Conservation (phyloP, 805 yeast species). For the Ogataea saltuana region DNA sequence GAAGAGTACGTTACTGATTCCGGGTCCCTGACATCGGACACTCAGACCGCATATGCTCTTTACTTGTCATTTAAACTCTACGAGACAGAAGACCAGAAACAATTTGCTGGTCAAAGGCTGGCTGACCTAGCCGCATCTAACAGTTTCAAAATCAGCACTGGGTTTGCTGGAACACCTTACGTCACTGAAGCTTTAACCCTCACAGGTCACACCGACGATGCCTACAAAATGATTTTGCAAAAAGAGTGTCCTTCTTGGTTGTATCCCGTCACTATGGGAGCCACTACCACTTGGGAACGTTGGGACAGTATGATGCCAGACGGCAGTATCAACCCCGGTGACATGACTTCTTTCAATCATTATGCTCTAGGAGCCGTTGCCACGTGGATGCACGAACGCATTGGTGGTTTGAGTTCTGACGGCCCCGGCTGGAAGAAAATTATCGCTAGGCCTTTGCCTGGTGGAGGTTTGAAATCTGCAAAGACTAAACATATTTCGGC, state of each 20-base stretch:
- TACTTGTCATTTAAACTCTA: constrained; percentile 24
- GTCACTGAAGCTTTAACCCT: constrained; percentile 26
- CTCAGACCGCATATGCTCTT: constrained; percentile 30
- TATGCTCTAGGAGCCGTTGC: constrained; percentile 29
- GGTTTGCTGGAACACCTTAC: constrained; percentile 33
- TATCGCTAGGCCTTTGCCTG: constrained; percentile 16
- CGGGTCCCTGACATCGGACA: constrained; percentile 24
- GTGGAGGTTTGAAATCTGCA: constrained; percentile 14
- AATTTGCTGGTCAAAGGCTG: constrained; percentile 23
- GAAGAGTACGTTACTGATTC: constrained; percentile 21
- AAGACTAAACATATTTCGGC: constrained; percentile 14
- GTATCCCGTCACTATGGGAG: constrained; percentile 33
- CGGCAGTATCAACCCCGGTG: constrained; percentile 31
- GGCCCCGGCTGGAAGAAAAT: constrained; percentile 25
- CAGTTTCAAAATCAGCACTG: constrained; percentile 25
- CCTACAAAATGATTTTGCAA: constrained; percentile 27
- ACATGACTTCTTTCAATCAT: constrained; percentile 34
- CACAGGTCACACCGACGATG: constrained; percentile 24
- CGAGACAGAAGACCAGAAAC: constrained; percentile 14
- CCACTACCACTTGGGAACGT: constrained; percentile 33
- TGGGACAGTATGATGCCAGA: constrained; percentile 33
- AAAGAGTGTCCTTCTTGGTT: constrained; percentile 30
- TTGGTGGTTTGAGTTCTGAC: constrained; percentile 20
- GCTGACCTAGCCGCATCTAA: constrained; percentile 11
- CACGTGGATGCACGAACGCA: constrained; percentile 21